Evolutionary conservation across 2,329 filamentous ascomycete genomes (phyloP), one percentile per base, ranked within the genome.

Genomic region (Cladophialophora immunda): DNA sequence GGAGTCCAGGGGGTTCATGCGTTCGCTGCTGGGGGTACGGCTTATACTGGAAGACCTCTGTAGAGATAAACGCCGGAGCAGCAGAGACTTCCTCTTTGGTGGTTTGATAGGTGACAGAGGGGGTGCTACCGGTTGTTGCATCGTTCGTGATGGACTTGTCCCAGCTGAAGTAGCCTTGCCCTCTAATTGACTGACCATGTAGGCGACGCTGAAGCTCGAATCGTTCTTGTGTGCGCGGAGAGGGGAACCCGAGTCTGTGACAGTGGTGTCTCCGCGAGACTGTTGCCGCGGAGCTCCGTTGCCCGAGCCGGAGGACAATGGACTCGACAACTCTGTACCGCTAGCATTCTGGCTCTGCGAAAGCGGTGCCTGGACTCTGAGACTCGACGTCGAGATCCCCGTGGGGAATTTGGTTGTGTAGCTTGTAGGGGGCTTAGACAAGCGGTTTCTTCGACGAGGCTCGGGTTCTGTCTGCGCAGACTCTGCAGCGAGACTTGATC

Each of bases 351-450:
- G 68, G 38, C 57, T 59, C 53, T 59, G 47, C 11, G 59, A 15
- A 13, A 62, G 57, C 13, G 45, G 22, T 5, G 7, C 45, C 22
- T 50, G 45, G 11, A 65, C 65, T 53, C 59, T 64, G 3, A 70
- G 58, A 67, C 52, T 68, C 30, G 60, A 63, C 25, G 62, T 56
- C 15, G 68, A 67, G 27, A 58, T 29, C 56, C 22, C 65, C 6
- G 56, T 64, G 9, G 60, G 53, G 15, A 64, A 41, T 34, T 67
- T 72, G 57, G 64, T 71, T 22, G 70, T 70, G 2, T 68, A 69
- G 58, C 68, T 71, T 27, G 71, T 73, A 4, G 63, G 62, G 32
- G 71, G 71, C 58, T 73, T 73, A 4, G 71, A 73, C 34, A 73
- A 41, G n/a, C 70, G 71, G 29, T 72, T 69, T 54, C 70, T 62